Conservation (phyloP, 2,329 filamentous ascomycete genomes). For the Ophiostoma populinum region DNA sequence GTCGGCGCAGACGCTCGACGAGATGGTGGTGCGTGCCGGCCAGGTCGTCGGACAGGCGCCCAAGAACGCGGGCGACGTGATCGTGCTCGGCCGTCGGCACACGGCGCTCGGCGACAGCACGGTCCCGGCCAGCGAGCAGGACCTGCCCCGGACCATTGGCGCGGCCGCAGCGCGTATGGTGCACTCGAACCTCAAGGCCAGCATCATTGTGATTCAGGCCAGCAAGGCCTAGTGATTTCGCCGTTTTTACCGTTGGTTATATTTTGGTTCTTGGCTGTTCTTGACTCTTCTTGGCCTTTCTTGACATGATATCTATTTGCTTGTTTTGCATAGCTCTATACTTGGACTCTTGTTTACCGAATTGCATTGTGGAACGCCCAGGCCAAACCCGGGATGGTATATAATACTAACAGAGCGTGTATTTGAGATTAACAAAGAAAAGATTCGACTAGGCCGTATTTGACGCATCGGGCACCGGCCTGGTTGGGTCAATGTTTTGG, state of each 20-base stretch:
- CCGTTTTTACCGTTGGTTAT: too few relatives aligned
- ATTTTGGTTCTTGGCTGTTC: background rate
- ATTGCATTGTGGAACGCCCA: too few relatives aligned
- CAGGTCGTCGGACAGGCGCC: constrained; percentile 39
- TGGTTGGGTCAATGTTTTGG: too few relatives aligned
- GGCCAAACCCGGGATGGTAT: too few relatives aligned
- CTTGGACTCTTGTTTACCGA: too few relatives aligned
- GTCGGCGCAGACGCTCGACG: constrained; percentile 22
- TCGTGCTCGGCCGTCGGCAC: constrained; percentile 45
- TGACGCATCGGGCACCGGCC: too few relatives aligned
- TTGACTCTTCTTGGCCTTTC: background rate
- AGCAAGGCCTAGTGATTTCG: constrained; percentile 11
- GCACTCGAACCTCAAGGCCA: constrained; percentile 41
- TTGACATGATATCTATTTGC: constrained; percentile 1
- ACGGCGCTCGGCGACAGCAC: constrained; percentile 14
- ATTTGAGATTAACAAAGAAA: too few relatives aligned
- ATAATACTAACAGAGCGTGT: too few relatives aligned
- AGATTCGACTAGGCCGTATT: too few relatives aligned
- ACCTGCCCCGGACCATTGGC: constrained; percentile 37
- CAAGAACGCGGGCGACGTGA: constrained; percentile 52
- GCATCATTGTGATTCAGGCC: constrained; percentile 54
- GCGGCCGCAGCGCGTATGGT: constrained; percentile 43
- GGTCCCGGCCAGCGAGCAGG: constrained; percentile 13
- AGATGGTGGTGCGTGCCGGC: constrained; percentile 35
- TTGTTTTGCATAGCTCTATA: too few relatives aligned